These are phyloP conservation scores for Talaromyces sp. DNA, from an alignment of 2,329 filamentous ascomycete genomes.

Conservation along the genomic window DNA sequence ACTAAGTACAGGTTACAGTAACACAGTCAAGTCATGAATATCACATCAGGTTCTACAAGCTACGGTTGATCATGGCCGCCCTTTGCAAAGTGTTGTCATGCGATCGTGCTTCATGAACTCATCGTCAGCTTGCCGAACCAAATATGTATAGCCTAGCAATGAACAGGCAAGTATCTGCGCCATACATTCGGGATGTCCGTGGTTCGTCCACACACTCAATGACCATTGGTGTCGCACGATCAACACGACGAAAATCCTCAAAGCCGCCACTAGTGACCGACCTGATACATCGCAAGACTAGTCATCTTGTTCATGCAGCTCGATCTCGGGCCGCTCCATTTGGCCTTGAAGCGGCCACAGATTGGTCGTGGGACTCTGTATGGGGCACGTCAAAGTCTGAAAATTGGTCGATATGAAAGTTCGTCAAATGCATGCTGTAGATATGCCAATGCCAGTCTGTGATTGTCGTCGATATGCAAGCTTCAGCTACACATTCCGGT, in stretches of 20 bases:
- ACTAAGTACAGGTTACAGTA: background rate
- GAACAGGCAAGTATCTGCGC: background rate
- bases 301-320: constrained; percentile 1
- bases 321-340: background rate
- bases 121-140: background rate
- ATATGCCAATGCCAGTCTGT: background rate
- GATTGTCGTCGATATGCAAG: background rate
- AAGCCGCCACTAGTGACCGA: background rate
- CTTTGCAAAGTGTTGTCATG: background rate
- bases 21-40: background rate
- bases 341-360: background rate
- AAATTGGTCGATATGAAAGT: background rate
- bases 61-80: background rate
- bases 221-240: background rate
- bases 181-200: background rate
- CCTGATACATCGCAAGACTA: background rate
- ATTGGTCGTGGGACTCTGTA: background rate
- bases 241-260: background rate
- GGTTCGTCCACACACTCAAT: background rate
- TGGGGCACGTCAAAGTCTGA: background rate
- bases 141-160: background rate
- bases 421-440: background rate
- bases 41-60: background rate
- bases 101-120: background rate
- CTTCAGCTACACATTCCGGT: background rate